A percentile compares a stretch with the other conserved stretches of the same genome.
phyloP scores from a whole-genome alignment of 2,329 filamentous ascomycete species.

The Hypoxylon sp. region DNA sequence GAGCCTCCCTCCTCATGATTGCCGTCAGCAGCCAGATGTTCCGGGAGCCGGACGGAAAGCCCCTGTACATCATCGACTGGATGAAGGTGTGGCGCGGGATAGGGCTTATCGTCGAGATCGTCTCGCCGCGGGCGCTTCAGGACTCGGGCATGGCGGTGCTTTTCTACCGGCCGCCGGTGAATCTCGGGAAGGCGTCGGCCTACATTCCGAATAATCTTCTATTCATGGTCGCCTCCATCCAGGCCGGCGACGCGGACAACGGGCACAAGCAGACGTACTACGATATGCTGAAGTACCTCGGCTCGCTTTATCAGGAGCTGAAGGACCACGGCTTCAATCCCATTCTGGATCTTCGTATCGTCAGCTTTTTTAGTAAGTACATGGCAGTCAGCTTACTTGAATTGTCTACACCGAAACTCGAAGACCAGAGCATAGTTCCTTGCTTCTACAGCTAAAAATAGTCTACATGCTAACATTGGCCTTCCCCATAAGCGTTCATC shows the following conservation, averaged over 20 bases:
- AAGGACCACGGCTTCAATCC: slow-evolving; percentile 56
- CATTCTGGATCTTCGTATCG: slow-evolving; percentile 61
- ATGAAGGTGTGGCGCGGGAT: slow-evolving; percentile 67
- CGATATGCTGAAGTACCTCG: slow-evolving; percentile 61
- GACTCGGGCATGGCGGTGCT: slow-evolving; percentile 60
- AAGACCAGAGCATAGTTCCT: not conserved
- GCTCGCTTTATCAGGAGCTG: slow-evolving; percentile 64
- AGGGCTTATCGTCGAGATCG: slow-evolving; percentile 60
- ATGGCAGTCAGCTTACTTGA: not conserved
- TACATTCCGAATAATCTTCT: slow-evolving; percentile 62
- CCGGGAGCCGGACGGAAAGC: slow-evolving; percentile 58
- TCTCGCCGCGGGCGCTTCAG: slow-evolving; percentile 48
- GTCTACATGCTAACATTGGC: slow-evolving; percentile 8
- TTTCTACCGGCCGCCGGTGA: slow-evolving; percentile 62
- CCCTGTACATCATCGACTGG: slow-evolving; percentile 67
- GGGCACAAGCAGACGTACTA: slow-evolving; percentile 57
- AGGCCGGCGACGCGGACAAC: slow-evolving; percentile 57
- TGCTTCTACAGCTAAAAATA: not conserved
- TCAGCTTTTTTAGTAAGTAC: slow-evolving; percentile 61
- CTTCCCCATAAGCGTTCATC: slow-evolving; percentile 54
- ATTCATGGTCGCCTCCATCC: slow-evolving; percentile 62
- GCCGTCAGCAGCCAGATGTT: slow-evolving; percentile 64
- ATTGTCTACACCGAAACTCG: not conserved
- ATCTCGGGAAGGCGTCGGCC: slow-evolving; percentile 56
- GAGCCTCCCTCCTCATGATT: slow-evolving; percentile 63